Evolutionary conservation across 805 yeast genomes (phyloP), one percentile per base, ranked within the genome.

Genomic region (Scheffersomyces spartinae): DNA sequence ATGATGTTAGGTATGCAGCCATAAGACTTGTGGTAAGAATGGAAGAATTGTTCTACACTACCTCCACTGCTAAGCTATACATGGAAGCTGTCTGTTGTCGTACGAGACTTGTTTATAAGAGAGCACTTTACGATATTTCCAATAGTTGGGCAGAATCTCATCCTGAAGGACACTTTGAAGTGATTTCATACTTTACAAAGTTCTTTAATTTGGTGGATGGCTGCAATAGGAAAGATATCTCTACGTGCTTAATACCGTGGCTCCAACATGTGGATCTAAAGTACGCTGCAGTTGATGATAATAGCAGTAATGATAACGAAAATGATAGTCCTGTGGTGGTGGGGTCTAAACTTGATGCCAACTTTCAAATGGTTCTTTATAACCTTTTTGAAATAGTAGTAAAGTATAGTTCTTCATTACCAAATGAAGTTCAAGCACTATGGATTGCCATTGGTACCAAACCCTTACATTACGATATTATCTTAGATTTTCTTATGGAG

Each of bases 371-470:
- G 93, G 83, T 84, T 2, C 42, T 88, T 36, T 70, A 68, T 33
- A 85, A 86, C 35, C 52, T 88, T 28, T 72, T 86, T 46, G 96
- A 83, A 38, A 77, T 91, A 20, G 84, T 96, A 0, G 72, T 84
- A 18, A 72, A 72, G 31, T 81, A 77, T 38, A 72, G 86, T 26
- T 75, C 77, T 24, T 60, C 63, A 9, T 72, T 83, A 37, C 82
- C 83, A 22, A 79, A 78, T 39, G 97, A 85, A 39, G 83, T 91
- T 7, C 96, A 86, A 47, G 94, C 94, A 0, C 51, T 91, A 13
- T 91, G 99, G 99, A 84, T 82, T 4, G 88, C 96, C 0, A 57
- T 91, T n/a, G 95, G 79, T 4, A 65, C 68, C n/a, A 65, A 70
- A 15, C 64, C 69, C 16, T 63, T 57, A n/a, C 85, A 88, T 40